Conservation (phyloP, 2,329 filamentous ascomycete species). For the Fusarium metavorans region DNA sequence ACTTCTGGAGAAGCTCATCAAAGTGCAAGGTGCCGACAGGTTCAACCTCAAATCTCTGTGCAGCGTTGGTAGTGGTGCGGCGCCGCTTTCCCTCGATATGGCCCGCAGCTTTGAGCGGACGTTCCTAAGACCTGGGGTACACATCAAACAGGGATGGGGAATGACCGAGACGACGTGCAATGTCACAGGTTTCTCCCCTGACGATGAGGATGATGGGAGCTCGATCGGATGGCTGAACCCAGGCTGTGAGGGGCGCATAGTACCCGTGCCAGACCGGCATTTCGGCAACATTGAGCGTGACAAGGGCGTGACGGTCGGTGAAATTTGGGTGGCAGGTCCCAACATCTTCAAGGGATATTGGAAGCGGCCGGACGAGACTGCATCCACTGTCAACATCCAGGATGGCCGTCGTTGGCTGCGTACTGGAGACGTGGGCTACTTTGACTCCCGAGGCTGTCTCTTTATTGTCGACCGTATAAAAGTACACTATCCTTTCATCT, state of each 20-base stretch:
- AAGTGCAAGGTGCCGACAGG: not conserved
- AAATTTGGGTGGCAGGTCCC: not conserved
- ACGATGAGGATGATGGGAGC: not conserved
- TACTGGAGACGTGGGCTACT: not conserved
- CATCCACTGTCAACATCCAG: not conserved
- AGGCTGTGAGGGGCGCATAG: not conserved
- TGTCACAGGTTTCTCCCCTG: not conserved
- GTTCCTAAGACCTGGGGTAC: not conserved
- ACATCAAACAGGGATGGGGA: not conserved
- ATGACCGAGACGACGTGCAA: not conserved
- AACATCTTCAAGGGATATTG: not conserved
- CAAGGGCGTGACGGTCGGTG: not conserved
- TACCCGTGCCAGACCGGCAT: not conserved
- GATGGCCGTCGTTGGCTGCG: not conserved
- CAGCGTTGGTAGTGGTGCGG: not conserved
- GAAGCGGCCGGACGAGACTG: not conserved
- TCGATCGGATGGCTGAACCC: not conserved
- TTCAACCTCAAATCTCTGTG: not conserved
- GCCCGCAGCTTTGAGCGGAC: not conserved
- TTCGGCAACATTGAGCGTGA: not conserved
- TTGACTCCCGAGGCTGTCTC: not conserved
- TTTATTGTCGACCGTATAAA: not conserved
- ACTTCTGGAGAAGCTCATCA: not conserved
- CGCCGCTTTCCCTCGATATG: not conserved
- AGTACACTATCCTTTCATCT: not conserved